Conservation (phyloP, 805 yeast species). For the Saturnispora dispora region DNA sequence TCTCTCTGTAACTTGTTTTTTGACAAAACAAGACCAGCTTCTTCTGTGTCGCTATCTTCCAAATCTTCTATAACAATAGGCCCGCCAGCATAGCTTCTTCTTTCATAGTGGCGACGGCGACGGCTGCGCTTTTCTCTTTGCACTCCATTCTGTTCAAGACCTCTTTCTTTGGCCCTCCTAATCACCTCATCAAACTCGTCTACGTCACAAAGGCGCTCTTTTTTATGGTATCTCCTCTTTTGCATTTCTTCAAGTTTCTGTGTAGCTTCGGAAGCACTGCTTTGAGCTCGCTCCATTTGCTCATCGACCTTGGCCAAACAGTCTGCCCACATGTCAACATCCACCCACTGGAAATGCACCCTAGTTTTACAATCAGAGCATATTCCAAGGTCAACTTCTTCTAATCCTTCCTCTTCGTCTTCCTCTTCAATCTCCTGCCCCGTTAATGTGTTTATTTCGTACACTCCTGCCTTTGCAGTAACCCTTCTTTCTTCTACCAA, state of each 20-base stretch:
- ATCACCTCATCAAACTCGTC: constrained; percentile 7
- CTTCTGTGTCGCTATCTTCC: constrained; percentile 5
- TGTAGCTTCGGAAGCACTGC: too few species aligned
- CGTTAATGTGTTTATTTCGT: constrained; percentile 4
- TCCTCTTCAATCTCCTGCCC: constrained; percentile 13
- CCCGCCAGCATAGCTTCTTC: not conserved
- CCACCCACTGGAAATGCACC: constrained; percentile 40
- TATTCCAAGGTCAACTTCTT: constrained; percentile 11
- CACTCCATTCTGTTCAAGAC: constrained; percentile 13
- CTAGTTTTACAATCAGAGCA: constrained; percentile 43
- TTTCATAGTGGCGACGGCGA: not conserved
- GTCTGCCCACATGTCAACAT: constrained; percentile 23
- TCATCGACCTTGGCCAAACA: constrained; percentile 12
- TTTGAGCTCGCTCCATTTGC: not conserved
- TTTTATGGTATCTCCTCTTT: not conserved
- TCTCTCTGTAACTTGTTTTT: not conserved
- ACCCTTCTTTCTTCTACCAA: not conserved
- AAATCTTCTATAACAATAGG: not conserved
- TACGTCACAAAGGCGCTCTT: constrained; percentile 1
- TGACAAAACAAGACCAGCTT: not conserved
- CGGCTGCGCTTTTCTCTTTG: not conserved
- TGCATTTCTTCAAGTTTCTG: not conserved
- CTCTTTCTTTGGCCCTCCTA: constrained; percentile 4
- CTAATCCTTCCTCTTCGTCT: not conserved
- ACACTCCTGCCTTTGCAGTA: not conserved